These are phyloP conservation scores for Tulasnella sp. DNA, from an alignment of 768 basidiomycete genomes.

Conservation along the genomic window DNA sequence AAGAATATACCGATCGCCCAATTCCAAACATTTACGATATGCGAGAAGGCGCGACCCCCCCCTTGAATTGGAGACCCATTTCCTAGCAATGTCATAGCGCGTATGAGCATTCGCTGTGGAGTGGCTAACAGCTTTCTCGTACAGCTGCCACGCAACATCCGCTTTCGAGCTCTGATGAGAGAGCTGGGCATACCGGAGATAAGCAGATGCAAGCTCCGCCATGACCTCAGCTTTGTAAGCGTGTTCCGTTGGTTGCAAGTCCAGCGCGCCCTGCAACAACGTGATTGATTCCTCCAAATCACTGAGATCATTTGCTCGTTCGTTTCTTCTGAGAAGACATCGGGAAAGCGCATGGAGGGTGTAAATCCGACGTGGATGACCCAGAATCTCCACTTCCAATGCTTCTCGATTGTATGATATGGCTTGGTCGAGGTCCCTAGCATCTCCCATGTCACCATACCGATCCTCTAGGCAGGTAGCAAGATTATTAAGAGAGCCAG, in stretches of 20 bases:
- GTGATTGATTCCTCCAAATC: neutral
- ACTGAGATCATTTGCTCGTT: neutral
- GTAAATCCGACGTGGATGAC: neutral
- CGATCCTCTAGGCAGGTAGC: neutral
- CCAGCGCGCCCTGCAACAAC: neutral
- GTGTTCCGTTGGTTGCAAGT: neutral
- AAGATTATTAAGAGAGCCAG: neutral
- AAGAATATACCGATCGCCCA: too few species aligned
- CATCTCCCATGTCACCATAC: neutral
- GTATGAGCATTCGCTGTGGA: too few species aligned
- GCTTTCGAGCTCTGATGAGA: too few species aligned
- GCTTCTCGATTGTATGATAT: neutral
- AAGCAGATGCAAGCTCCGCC: too few species aligned
- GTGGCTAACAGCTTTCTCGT: too few species aligned
- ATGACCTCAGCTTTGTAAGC: too few species aligned
- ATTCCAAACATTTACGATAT: too few species aligned
- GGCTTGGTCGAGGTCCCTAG: neutral
- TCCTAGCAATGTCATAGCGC: too few species aligned
- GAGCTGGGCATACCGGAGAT: too few species aligned
- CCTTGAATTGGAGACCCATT: too few species aligned
- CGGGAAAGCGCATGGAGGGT: neutral
- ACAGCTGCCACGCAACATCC: too few species aligned
- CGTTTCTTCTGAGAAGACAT: neutral
- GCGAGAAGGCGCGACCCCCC: too few species aligned
- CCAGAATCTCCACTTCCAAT: neutral